Evolutionary conservation across 352 stramenopile genomes (phyloP), one percentile per base, ranked within the genome.

Genomic region (Elongisporangium anandrum): DNA sequence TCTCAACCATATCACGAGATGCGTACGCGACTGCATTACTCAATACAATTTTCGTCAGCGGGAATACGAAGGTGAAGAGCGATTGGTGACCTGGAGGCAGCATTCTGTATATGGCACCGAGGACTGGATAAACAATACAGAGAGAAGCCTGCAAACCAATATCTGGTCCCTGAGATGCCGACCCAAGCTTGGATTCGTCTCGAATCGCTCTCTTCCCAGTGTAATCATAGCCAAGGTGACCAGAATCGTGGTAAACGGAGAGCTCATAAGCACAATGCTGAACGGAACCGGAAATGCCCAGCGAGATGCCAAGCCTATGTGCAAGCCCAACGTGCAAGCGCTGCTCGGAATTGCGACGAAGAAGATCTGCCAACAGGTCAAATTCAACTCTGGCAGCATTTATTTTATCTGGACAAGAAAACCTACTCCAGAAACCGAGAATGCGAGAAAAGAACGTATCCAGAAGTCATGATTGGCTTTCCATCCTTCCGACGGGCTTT

Each of bases 231-330:
- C 3, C 24, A 34, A 34, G 24, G 3, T 34, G 24, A 34, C 24
- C 24, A 34, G 24, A 34, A 34, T 34, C 24, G 7, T 34, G 3
- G 24, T 34, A 34, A 34, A 34, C 7, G 24, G 24, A 34, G 24
- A 34, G 24, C 24, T 34, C 24, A 34, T 34, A 34, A 34, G 24
- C 24, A 34, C 24, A 7, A 34, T 34, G 24, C 24, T 34, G 24
- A 57, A 70, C 12, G 66, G 66, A 23, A 70, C 68, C 49, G 66
- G 66, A 19, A 73, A 73, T 17, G 53, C 50, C 50, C 17, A 63
- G 2, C 56, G 0, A 2, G 59, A 60, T 2, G 63, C 59, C 0
- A 70, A 21, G 24, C 24, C 24, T 34, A 34, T 34, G 24, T 34
- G 24, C 24, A 34, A 34, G 7, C 3, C 24, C 24, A 34, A 7